phyloP scores from a whole-genome alignment of 176 grass and related monocot species.

The Dactylis glomerata region DNA sequence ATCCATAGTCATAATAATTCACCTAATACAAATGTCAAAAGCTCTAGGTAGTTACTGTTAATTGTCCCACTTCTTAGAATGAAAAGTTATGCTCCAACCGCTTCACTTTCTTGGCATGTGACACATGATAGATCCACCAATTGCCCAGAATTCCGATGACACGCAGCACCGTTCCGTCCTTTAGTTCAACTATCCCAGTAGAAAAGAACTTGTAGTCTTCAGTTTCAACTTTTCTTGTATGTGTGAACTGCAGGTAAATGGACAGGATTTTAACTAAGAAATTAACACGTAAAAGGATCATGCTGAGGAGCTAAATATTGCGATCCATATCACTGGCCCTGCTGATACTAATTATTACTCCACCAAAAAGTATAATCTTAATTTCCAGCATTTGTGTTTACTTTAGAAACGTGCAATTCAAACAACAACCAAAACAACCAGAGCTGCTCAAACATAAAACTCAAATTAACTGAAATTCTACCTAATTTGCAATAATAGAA shows the following conservation, averaged over 20 bases:
- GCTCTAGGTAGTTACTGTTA: background rate
- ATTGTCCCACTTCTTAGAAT: conserved; percentile 10
- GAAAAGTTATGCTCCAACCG: background rate
- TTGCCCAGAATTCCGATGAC: conserved; percentile 70
- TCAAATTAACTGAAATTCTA: background rate
- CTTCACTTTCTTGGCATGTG: conserved; percentile 32
- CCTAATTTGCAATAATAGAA: background rate
- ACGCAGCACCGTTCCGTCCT: conserved; percentile 52
- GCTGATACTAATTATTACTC: background rate
- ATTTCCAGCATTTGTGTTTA: background rate
- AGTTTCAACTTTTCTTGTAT: conserved; percentile 63
- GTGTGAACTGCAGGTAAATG: conserved; percentile 50
- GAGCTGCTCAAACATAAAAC: background rate
- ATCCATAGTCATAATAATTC: background rate
- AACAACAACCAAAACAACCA: background rate
- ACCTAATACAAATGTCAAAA: background rate
- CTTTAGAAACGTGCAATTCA: background rate
- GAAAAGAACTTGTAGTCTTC: conserved; percentile 83
- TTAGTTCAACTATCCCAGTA: conserved; percentile 50
- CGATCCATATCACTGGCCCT: background rate
- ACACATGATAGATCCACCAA: conserved; percentile 67
- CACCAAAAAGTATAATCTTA: background rate
- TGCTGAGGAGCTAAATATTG: conserved; percentile 1
- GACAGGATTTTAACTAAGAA: background rate
- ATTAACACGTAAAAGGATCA: background rate